Percentiles rank a stretch among this genome's conserved stretches.
phyloP scores from a whole-genome alignment of 495 filamentous ascomycete genomes.

The Physcia stellaris region DNA sequence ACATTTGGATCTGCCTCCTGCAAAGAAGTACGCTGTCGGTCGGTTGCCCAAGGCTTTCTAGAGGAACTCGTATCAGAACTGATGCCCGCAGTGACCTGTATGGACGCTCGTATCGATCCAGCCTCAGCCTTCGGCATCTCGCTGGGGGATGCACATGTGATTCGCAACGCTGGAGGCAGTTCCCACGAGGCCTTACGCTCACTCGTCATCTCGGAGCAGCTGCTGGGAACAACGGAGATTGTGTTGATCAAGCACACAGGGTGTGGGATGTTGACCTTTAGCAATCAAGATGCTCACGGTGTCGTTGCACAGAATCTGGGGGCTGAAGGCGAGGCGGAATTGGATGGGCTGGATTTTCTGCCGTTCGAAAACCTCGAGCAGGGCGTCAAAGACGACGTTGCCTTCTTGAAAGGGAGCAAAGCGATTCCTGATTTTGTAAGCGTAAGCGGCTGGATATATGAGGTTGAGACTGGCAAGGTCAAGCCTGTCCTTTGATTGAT shows the following conservation, averaged over 20 bases:
- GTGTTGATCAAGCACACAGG: constrained; percentile 65
- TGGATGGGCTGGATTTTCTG: constrained; percentile 44
- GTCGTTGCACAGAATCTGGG: constrained; percentile 46
- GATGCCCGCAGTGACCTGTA: constrained; percentile 48
- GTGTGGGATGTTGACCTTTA: constrained; percentile 75
- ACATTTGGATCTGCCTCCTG: constrained; percentile 54
- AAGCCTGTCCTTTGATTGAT: constrained; percentile 12
- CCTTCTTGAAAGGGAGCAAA: constrained; percentile 42
- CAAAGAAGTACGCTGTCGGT: constrained; percentile 52
- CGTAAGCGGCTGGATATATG: constrained; percentile 67
- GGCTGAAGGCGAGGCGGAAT: constrained; percentile 25
- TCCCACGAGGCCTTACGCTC: constrained; percentile 57
- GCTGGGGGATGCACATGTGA: constrained; percentile 68
- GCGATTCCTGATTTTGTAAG: constrained; percentile 42
- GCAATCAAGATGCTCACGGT: constrained; percentile 44
- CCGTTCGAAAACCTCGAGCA: constrained; percentile 46
- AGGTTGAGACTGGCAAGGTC: constrained; percentile 64
- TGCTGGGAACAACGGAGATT: constrained; percentile 67
- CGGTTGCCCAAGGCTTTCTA: constrained; percentile 5
- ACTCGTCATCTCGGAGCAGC: constrained; percentile 67
- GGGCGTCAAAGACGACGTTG: constrained; percentile 54
- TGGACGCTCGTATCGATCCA: constrained; percentile 73
- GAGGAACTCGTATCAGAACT: background rate
- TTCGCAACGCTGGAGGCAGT: constrained; percentile 62
- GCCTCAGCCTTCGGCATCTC: constrained; percentile 57